Base-by-base conservation (phyloP, 2,329 filamentous ascomycete species). In the Gnomoniopsis smithogilvyi region DNA sequence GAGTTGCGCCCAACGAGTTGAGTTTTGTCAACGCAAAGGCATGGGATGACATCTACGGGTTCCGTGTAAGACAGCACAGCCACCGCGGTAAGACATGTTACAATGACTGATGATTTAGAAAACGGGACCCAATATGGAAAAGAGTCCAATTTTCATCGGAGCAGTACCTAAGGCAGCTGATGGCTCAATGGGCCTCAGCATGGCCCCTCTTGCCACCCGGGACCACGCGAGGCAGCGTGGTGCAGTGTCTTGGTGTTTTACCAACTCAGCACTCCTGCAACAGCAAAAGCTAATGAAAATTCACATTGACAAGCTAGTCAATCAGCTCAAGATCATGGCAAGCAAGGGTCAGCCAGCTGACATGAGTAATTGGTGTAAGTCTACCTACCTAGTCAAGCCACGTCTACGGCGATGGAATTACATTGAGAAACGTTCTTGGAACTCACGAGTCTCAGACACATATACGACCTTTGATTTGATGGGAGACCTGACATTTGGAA, bases 381-480 rank as follows among this genome's bases (percentile, higher is more conserved):
- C 58, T 53, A 33, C 52, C n/a, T n/a, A n/a, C 22, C 11, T 2
- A 45, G 17, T 36, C 34, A 54, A n/a, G n/a, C n/a, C n/a, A n/a
- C n/a, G n/a, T n/a, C n/a, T n/a, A n/a, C n/a, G n/a, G n/a, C n/a
- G n/a, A n/a, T n/a, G n/a, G n/a, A n/a, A n/a, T n/a, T n/a, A n/a
- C n/a, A n/a, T n/a, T n/a, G n/a, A n/a, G n/a, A n/a, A n/a, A n/a
- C n/a, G n/a, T n/a, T n/a, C n/a, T n/a, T n/a, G n/a, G n/a, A n/a
- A n/a, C n/a, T n/a, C n/a, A n/a, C 19, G 63, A 62, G 15, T 11
- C 15, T 6, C 14, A 59, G 56, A 54, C 12, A 59, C 56, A 1
- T 59, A 64, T 69, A 33, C 62, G 62, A 82, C 81, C 0, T 69
- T 85, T 4, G 83, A 86, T 59, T 77, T 83, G 43, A 82, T 86